phyloP scores from a whole-genome alignment of 495 filamentous ascomycete genomes.

The Aspergillus bridgeri region DNA sequence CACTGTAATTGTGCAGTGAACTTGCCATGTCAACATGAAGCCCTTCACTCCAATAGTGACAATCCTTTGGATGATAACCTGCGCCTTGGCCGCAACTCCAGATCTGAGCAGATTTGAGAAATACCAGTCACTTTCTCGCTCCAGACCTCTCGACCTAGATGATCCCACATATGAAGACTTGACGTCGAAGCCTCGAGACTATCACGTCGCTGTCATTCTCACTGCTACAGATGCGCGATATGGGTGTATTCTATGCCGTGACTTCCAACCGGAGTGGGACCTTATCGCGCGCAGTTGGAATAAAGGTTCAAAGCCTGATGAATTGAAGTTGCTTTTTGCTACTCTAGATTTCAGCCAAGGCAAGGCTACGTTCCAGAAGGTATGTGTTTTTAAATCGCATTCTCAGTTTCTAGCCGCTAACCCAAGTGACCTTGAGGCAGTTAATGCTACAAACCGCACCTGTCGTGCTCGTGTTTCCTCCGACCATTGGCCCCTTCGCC shows the following conservation, averaged over 20 bases:
- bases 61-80: constrained; percentile 49
- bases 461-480: constrained; percentile 82
- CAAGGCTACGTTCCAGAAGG: constrained; percentile 82
- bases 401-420: background rate
- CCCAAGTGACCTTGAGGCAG: constrained; percentile 42
- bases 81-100: constrained; percentile 26
- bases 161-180: constrained; percentile 72
- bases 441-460: constrained; percentile 93
- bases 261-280: constrained; percentile 95
- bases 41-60: constrained; percentile 52
- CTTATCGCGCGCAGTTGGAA: constrained; percentile 84
- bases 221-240: constrained; percentile 84
- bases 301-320: constrained; percentile 69
- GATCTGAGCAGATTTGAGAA: constrained; percentile 53
- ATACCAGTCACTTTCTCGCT: constrained; percentile 65
- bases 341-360: constrained; percentile 89
- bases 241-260: constrained; percentile 80
- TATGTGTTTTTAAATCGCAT: constrained; percentile 37
- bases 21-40: constrained; percentile 42
- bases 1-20: background rate
- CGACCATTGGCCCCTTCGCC: constrained; percentile 80
- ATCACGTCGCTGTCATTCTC: constrained; percentile 75
- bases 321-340: constrained; percentile 71
- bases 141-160: constrained; percentile 68
- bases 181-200: constrained; percentile 74